Percentiles rank a stretch among this genome's conserved stretches.
Conservation (phyloP, 495 filamentous ascomycete species). For the Friedmanniomyces simplex region DNA sequence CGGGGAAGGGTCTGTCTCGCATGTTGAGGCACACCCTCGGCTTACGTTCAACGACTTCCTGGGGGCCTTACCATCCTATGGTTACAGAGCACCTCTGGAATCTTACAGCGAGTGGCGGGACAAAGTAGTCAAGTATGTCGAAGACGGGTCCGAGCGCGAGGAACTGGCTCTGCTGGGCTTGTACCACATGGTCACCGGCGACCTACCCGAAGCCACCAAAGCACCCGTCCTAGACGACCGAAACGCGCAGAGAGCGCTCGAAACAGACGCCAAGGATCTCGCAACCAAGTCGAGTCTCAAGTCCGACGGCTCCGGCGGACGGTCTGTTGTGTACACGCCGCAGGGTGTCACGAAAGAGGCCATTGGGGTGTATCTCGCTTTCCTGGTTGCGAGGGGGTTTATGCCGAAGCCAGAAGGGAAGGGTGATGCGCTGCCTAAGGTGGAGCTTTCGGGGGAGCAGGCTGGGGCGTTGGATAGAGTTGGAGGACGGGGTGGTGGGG, state of each 20-base stretch:
- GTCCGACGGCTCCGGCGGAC: no score
- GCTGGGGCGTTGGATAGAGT: conserved; percentile 24
- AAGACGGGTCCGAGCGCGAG: conserved; percentile 32
- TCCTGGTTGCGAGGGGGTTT: conserved; percentile 62
- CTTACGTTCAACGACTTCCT: conserved; percentile 72
- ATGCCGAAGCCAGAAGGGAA: conserved; percentile 41
- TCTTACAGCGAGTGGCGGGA: conserved; percentile 43
- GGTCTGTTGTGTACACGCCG: conserved; percentile 40
- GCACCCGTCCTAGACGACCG: conserved; percentile 72
- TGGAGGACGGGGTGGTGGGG: conserved; percentile 23
- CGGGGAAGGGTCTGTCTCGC: conserved; percentile 49
- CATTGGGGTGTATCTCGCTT: conserved; percentile 64
- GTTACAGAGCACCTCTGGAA: conserved; percentile 61
- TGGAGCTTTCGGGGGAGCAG: conserved; percentile 14
- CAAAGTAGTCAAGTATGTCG: conserved; percentile 33
- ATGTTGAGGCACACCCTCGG: conserved; percentile 72
- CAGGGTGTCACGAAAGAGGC: conserved; percentile 54
- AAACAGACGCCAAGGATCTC: conserved; percentile 43
- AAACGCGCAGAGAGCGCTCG: conserved; percentile 56
- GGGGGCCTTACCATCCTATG: conserved; percentile 58
- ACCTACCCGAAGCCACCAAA: conserved; percentile 66
- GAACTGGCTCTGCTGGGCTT: conserved; percentile 75
- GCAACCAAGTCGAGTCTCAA: conserved; percentile 37
- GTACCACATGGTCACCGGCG: conserved; percentile 70
- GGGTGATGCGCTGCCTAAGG: conserved; percentile 14